Evolutionary conservation across 164 flowering plant species (phyloP).

Genomic region (Malania oleifera): DNA sequence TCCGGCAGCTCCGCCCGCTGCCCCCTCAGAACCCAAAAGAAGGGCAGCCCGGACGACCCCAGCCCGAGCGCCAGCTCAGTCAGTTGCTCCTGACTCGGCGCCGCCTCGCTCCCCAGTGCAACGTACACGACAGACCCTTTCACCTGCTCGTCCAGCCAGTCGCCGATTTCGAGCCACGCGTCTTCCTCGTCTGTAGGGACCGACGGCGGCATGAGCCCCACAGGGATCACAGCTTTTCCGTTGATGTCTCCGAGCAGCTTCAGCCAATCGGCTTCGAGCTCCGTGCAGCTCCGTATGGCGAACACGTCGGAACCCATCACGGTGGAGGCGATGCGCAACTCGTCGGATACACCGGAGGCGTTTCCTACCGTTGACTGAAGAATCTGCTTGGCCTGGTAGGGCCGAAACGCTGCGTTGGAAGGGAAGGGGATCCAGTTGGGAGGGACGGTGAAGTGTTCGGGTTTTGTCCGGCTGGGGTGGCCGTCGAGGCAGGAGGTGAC

Average conservation of each 20-base stretch:
- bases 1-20: constrained; percentile 15
- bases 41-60: constrained; percentile 25
- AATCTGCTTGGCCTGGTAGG: background rate
- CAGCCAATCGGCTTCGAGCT: constrained; percentile 27
- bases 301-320: constrained; percentile 14
- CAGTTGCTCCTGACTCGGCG: constrained; percentile 14
- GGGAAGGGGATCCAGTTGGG: constrained; percentile 18
- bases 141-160: constrained; percentile 21
- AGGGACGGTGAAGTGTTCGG: constrained; percentile 11
- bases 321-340: background rate
- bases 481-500: background rate
- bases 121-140: constrained; percentile 25
- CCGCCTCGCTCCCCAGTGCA: constrained; percentile 27
- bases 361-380: background rate
- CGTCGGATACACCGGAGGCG: constrained; percentile 12
- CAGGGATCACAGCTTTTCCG: constrained; percentile 19
- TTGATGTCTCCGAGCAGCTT: constrained; percentile 12
- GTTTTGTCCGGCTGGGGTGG: background rate
- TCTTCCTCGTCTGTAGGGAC: background rate
- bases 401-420: constrained; percentile 6
- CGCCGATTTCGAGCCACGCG: constrained; percentile 7
- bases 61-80: constrained; percentile 27
- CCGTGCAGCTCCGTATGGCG: constrained; percentile 16
- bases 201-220: constrained; percentile 20
- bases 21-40: constrained; percentile 27